Evolutionary conservation across 78 protist species (phyloP), one percentile per base, ranked within the genome.

Genomic region (Ministeria vibrans): DNA sequence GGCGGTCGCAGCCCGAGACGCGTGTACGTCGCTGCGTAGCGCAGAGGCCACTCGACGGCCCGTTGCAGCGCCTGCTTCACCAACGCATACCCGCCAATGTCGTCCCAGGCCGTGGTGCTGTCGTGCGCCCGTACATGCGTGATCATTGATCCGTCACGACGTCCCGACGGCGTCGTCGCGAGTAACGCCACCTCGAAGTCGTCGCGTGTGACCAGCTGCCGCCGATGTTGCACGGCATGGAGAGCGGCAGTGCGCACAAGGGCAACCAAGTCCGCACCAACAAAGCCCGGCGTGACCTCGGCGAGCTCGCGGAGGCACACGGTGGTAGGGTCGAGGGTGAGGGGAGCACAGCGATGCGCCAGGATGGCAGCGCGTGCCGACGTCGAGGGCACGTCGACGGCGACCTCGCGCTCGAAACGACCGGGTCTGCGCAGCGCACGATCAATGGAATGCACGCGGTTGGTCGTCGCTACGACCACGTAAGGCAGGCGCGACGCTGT

Each of bases 391-490:
- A 83, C 41, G 72, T 59, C 81, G 44, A 96, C 43, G 49, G 2
- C 43, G 15, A 80, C 7, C 84, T 97, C 99, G n/a, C 93, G 78
- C 80, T 93, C 97, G 70, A 98, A 95, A 30, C 99, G 88, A 27
- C 99, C 99, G 0, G 99, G 92, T 39, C 95, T 49, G 11, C 95
- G 74, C 41, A 92, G 61, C 32, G 95, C 91, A 4, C 87, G 71
- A 51, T 92, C 95, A 0, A 92, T 28, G 11, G 88, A n/a, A 73
- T 81, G 70, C 3, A 89, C 91, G 51, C 99, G 73, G 82, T 96
- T 98, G 18, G 99, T 97, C 41, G 99, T 98, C 0, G 95, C 99
- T 27, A 98, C 83, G 6, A 97, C 93, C 11, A 98, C 30, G 18
- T 96, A 18, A 25, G 0, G 34, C 0, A 41, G 49, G 9, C 39